These are phyloP conservation scores for Luffa acutangula DNA, from an alignment of 306 rosid genomes.

Conservation along the genomic window DNA sequence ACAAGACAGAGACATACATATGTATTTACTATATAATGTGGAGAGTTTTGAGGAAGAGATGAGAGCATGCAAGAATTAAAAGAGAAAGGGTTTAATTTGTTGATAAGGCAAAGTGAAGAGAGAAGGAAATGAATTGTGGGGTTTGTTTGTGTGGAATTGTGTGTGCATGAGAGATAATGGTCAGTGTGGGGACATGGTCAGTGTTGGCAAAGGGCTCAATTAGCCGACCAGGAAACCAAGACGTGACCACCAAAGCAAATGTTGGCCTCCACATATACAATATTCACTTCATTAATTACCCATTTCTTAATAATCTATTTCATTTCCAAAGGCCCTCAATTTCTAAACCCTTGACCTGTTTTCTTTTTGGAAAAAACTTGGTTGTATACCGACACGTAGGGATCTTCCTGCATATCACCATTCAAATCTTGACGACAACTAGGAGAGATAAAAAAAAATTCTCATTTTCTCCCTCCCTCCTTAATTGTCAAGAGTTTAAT, in stretches of 20 bases:
- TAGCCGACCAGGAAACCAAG: constrained; percentile 49
- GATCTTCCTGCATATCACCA: too few relatives aligned
- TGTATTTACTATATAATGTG: background rate
- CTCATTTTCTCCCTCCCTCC: too few relatives aligned
- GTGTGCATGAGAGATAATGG: background rate
- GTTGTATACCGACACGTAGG: too few relatives aligned
- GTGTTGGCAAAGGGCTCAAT: constrained; percentile 21
- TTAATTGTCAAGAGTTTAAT: too few relatives aligned
- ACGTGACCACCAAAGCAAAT: constrained; percentile 60
- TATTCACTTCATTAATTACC: too few relatives aligned
- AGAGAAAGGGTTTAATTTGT: too few relatives aligned
- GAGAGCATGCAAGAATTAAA: too few relatives aligned
- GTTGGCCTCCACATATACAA: constrained; percentile 20
- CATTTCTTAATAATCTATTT: constrained; percentile 2
- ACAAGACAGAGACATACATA: background rate
- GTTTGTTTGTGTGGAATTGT: background rate
- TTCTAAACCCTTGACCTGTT: background rate
- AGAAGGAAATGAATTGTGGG: background rate
- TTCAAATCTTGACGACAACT: too few relatives aligned
- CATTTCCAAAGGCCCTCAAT: constrained; percentile 31
- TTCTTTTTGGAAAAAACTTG: background rate
- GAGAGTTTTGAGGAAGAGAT: too few relatives aligned
- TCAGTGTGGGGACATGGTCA: background rate
- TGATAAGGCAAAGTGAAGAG: background rate
- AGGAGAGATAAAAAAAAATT: too few relatives aligned